Evolutionary conservation across 257 asterid species (phyloP).

Genomic region (Coffea eugenioides): DNA sequence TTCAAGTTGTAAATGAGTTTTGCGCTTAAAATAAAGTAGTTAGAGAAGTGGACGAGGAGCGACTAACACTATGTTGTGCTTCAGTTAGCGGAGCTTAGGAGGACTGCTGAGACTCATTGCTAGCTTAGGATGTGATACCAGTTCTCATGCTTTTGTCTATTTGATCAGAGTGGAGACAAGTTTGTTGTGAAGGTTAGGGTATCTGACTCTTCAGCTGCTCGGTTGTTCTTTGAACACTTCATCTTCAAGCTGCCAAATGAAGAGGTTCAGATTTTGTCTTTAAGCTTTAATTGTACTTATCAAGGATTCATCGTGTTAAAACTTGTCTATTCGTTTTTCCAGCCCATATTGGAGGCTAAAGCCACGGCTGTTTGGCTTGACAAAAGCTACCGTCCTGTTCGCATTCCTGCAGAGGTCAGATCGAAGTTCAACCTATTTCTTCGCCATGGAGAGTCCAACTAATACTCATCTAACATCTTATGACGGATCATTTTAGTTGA

Average conservation of each 20-base stretch:
- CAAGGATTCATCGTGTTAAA: neutral
- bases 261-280: slow-evolving; percentile 45
- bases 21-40: neutral
- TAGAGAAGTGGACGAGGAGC: neutral
- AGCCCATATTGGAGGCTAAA: slow-evolving; percentile 84
- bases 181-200: slow-evolving; percentile 74
- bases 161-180: slow-evolving; percentile 78
- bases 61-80: neutral
- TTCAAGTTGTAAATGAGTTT: neutral
- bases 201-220: slow-evolving; percentile 60
- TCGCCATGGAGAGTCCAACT: slow-evolving; percentile 42
- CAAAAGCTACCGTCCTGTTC: slow-evolving; percentile 78
- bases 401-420: slow-evolving; percentile 65
- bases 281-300: neutral
- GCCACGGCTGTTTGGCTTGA: slow-evolving; percentile 87
- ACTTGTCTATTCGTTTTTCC: slow-evolving; percentile 11
- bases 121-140: neutral
- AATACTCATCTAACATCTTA: neutral
- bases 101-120: neutral
- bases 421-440: slow-evolving; percentile 64
- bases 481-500: neutral
- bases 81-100: neutral
- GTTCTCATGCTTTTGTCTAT: slow-evolving; percentile 11
- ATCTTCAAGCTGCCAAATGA: slow-evolving; percentile 69
- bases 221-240: slow-evolving; percentile 73